Percentiles rank a stretch among this genome's conserved stretches.
Conservation (phyloP, 495 filamentous ascomycete species). For the Penicillium steckii region DNA sequence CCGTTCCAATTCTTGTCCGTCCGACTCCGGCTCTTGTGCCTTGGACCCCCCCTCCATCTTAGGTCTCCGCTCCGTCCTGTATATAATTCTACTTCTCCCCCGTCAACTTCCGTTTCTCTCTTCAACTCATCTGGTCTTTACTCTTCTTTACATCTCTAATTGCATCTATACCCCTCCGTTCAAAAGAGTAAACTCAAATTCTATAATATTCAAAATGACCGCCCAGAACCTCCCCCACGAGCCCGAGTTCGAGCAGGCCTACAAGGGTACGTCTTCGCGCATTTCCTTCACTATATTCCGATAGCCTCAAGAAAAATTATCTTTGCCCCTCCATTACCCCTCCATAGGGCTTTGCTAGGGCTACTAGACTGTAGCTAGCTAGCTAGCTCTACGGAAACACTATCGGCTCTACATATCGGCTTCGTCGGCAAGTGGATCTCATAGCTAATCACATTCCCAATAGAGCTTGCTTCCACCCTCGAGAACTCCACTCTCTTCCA, state of each 20-base stretch:
- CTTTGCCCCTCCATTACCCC: slow-evolving; percentile 4
- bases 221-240: slow-evolving; percentile 69
- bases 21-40: slow-evolving; percentile 34
- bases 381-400: too few relatives aligned
- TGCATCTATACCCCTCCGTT: slow-evolving; percentile 4
- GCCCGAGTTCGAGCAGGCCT: slow-evolving; percentile 99
- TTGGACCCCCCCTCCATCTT: slow-evolving; percentile 1
- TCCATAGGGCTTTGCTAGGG: not conserved
- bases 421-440: slow-evolving; percentile 25
- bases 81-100: slow-evolving; percentile 18
- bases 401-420: slow-evolving; percentile 18
- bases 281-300: not conserved
- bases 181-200: slow-evolving; percentile 6
- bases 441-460: slow-evolving; percentile 23
- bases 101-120: slow-evolving; percentile 8
- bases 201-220: slow-evolving; percentile 56
- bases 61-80: slow-evolving; percentile 1
- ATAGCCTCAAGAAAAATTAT: not conserved
- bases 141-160: slow-evolving; percentile 11
- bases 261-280: slow-evolving; percentile 67
- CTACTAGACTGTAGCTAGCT: not conserved
- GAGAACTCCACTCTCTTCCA: slow-evolving; percentile 92
- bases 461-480: slow-evolving; percentile 91
- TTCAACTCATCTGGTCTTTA: slow-evolving; percentile 12
- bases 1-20: slow-evolving; percentile 22